Base-by-base conservation (phyloP, 23 red algal genomes). In the Gracilaria domingensis region DNA sequence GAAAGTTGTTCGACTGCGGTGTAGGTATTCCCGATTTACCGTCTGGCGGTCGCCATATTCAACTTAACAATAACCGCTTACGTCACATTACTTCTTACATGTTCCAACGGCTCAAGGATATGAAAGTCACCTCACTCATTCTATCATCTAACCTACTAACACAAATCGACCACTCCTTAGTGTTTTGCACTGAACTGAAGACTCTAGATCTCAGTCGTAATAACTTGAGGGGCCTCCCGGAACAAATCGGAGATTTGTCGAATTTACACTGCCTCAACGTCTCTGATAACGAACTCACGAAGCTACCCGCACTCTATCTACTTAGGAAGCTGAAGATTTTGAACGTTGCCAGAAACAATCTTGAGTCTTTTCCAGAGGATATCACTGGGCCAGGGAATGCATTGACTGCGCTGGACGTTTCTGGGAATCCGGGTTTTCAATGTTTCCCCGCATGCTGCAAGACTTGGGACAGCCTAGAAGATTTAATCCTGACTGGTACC, bases 271-370 rank as follows among this genome's bases (percentile, higher is more conserved):
- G 26, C 29, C 82, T 86, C 16, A 70, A 74, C 34, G 36, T 86
- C 34, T 71, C 59, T 48, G 28, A 69, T 48, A 86, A 86, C 65
- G 56, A 48, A 39, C 61, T 86, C 65, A 51, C 58, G 40, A 54
- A 86, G 64, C 59, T 70, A 20, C 36, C 35, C 12, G 16, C 47
- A 24, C 30, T 86, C 25, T 30, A 25, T 44, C 20, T 67, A 51
- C 65, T 86, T 35, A 69, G 65, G 30, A 73, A 69, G 48, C 65
- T 86, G 61, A 51, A 73, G 64, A 69, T 71, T 73, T 70, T 86
- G 39, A 66, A 74, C 45, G 59, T 86, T 38, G 32, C 60, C 39
- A 47, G 48, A 69, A 86, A 86, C 47, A 71, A 73, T 35, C 64
- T 86, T 32, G 65, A 73, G 30, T 45, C 33, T 33, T 54, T 86